phyloP scores from a whole-genome alignment of 2,329 filamentous ascomycete genomes.

The Plectosphaerella cucumerina region DNA sequence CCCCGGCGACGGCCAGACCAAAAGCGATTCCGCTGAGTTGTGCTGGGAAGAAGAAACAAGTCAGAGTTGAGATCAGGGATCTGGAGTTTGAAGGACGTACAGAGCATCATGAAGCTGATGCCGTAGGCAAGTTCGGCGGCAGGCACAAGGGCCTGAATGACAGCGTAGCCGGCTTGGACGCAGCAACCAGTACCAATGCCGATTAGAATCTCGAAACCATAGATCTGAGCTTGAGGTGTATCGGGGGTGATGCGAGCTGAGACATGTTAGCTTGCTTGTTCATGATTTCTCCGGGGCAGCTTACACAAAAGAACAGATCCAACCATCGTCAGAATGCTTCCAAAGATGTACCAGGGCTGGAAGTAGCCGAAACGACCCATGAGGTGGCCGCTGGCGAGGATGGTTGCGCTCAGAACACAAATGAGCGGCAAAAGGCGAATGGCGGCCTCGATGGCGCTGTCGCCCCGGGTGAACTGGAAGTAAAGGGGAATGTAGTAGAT shows the following conservation, averaged over 20 bases:
- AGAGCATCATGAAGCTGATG: constrained; percentile 29
- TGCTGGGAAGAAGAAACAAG: not conserved
- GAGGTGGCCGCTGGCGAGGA: constrained; percentile 28
- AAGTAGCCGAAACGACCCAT: constrained; percentile 31
- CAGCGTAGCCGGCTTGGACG: constrained; percentile 26
- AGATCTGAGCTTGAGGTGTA: constrained; percentile 19
- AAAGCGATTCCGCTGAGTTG: constrained; percentile 3
- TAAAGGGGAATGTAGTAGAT: constrained; percentile 47
- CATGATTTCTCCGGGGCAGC: not conserved
- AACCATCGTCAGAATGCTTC: constrained; percentile 24
- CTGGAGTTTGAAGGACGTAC: not conserved
- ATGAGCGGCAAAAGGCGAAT: constrained; percentile 37
- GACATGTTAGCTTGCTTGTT: too few species aligned
- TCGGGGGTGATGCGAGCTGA: not conserved
- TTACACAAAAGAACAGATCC: constrained; percentile 26
- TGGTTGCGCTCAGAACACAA: constrained; percentile 23
- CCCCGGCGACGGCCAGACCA: not conserved
- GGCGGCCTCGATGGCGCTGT: constrained; percentile 32
- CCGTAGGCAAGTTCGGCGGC: constrained; percentile 21
- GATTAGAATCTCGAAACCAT: constrained; percentile 31
- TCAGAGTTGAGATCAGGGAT: not conserved
- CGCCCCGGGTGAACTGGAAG: constrained; percentile 42
- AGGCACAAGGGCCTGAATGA: constrained; percentile 25
- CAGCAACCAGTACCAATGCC: constrained; percentile 33
- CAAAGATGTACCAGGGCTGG: constrained; percentile 31